Percentiles rank a stretch among this genome's conserved stretches.
These are phyloP conservation scores for Mrakia gelida DNA, from an alignment of 768 basidiomycete genomes.

Conservation along the genomic window DNA sequence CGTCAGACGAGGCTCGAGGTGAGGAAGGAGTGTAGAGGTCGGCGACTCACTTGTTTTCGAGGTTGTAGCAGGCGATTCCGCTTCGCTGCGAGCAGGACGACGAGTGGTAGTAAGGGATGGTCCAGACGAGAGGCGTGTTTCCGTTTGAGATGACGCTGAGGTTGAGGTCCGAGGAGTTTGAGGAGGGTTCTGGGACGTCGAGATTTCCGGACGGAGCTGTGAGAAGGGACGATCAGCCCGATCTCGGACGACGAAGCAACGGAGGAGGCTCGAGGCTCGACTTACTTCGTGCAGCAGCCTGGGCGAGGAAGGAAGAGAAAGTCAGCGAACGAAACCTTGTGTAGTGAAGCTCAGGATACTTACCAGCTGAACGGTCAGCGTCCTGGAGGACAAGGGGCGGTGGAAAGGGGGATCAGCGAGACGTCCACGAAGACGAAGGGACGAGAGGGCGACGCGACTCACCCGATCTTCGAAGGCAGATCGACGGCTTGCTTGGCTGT, in stretches of 20 bases:
- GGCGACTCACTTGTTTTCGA: slow-evolving; percentile 10
- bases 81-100: slow-evolving; percentile 34
- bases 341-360: no score
- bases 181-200: slow-evolving; percentile 27
- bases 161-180: slow-evolving; percentile 30
- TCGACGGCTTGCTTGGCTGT: slow-evolving; percentile 3
- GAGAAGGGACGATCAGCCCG: no score
- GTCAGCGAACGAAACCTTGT: no score
- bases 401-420: not conserved
- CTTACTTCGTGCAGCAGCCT: slow-evolving; percentile 27
- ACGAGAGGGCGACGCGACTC: not conserved
- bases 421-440: no score
- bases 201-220: slow-evolving; percentile 32
- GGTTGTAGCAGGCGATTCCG: slow-evolving; percentile 33
- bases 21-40: no score
- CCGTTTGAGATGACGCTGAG: slow-evolving; percentile 33
- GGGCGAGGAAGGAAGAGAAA: no score
- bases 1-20: no score
- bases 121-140: slow-evolving; percentile 26
- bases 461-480: slow-evolving; percentile 22
- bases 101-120: slow-evolving; percentile 34
- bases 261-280: no score
- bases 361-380: slow-evolving; percentile 33
- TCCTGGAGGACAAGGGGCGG: not conserved
- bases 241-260: no score